Evolutionary conservation across 1,284 basidiomycete species (phyloP).

Genomic region (Fistulinella cinereoalba): DNA sequence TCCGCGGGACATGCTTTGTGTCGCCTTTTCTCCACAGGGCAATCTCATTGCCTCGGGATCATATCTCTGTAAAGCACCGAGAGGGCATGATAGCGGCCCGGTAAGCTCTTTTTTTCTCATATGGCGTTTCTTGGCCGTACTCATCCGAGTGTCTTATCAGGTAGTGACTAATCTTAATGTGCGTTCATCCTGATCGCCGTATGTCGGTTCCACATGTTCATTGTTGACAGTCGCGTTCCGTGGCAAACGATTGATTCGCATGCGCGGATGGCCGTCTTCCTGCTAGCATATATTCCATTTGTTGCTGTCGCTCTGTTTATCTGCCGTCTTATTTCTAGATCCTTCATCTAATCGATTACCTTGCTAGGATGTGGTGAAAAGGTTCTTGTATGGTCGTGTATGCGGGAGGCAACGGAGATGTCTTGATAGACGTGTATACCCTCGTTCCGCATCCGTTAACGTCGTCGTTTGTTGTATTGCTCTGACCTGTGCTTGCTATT

Average conservation of each 20-base stretch:
- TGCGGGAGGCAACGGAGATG: too few relatives aligned
- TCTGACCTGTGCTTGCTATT: not conserved
- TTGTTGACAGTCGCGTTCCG: not conserved
- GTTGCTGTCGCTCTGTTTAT: not conserved
- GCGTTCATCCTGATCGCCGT: not conserved
- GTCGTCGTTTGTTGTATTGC: not conserved
- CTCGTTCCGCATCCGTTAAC: not conserved
- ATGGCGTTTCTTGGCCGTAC: not conserved
- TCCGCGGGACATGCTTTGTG: constrained; percentile 26
- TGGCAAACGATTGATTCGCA: not conserved
- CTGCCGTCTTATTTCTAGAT: constrained; percentile 4
- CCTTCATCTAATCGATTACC: not conserved
- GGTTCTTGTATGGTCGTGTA: not conserved
- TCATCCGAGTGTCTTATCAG: constrained; percentile 10
- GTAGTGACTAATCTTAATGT: constrained; percentile 7
- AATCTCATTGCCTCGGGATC: constrained; percentile 19
- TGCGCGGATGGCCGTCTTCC: not conserved
- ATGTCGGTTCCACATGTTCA: not conserved
- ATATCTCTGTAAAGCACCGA: constrained; percentile 20
- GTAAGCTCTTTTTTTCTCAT: constrained; percentile 4
- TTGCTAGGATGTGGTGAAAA: not conserved
- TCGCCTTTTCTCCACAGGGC: constrained; percentile 25
- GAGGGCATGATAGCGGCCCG: not conserved
- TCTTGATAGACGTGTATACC: constrained; percentile 5
- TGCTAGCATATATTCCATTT: constrained; percentile 2